These are phyloP conservation scores for Pyronema omphalodes DNA, from an alignment of 495 filamentous ascomycete genomes.

Conservation along the genomic window DNA sequence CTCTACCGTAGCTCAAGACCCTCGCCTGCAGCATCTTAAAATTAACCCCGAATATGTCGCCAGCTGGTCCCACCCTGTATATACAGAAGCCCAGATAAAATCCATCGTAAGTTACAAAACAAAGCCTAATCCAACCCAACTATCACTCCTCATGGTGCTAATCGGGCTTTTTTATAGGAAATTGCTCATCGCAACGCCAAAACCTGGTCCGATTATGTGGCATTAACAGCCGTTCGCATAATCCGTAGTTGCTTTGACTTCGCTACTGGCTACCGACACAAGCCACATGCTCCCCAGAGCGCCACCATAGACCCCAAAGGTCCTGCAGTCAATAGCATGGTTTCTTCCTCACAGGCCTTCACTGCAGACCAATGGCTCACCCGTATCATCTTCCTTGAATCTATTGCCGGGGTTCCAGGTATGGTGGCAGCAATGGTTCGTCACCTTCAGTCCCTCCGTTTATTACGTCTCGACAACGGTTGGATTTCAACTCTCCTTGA, in stretches of 20 bases:
- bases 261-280: constrained; percentile 53
- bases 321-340: constrained; percentile 17
- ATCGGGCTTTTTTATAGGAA: not conserved
- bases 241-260: constrained; percentile 50
- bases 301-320: constrained; percentile 23
- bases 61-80: constrained; percentile 47
- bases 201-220: constrained; percentile 49
- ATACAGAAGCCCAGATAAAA: constrained; percentile 39
- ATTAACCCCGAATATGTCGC: not conserved
- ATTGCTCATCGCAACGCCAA: constrained; percentile 50
- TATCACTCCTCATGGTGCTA: too few species aligned
- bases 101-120: constrained; percentile 25
- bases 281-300: constrained; percentile 25
- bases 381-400: constrained; percentile 82
- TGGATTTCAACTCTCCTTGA: constrained; percentile 96
- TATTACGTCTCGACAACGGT: constrained; percentile 82
- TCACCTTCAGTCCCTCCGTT: constrained; percentile 63
- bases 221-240: constrained; percentile 40
- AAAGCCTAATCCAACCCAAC: too few species aligned
- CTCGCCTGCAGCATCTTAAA: too few species aligned
- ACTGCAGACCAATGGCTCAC: constrained; percentile 59
- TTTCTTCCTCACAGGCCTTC: constrained; percentile 39
- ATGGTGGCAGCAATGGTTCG: constrained; percentile 92
- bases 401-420: constrained; percentile 78
- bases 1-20: too few species aligned